Evolutionary conservation across 75 land plant genomes (phyloP).

Genomic region (Sequoiadendron giganteum): DNA sequence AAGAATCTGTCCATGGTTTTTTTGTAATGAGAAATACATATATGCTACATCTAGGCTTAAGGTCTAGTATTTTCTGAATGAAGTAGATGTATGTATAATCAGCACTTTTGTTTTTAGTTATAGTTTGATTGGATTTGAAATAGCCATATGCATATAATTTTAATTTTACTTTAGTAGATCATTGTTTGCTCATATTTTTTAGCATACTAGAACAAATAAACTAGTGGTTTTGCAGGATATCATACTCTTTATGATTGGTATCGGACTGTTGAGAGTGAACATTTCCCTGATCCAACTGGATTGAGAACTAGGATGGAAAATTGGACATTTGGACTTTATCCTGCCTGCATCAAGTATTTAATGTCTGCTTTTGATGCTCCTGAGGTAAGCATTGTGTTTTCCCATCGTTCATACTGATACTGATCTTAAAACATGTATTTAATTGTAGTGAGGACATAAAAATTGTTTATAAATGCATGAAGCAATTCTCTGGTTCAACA

Average conservation of each 20-base stretch:
- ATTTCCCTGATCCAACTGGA: slow-evolving; percentile 97
- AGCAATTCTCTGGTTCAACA: background rate
- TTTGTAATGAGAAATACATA: background rate
- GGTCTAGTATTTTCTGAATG: background rate
- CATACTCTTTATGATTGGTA: slow-evolving; percentile 97
- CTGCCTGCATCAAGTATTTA: slow-evolving; percentile 95
- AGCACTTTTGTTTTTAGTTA: background rate
- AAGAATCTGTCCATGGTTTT: background rate
- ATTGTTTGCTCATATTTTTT: background rate
- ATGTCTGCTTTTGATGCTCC: slow-evolving; percentile 99
- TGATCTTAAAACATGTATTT: background rate
- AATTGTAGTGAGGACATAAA: background rate
- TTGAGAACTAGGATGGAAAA: slow-evolving; percentile 85
- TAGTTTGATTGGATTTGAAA: background rate
- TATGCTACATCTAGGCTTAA: background rate
- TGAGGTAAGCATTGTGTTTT: slow-evolving; percentile 50
- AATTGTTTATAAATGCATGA: background rate
- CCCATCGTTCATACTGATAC: background rate
- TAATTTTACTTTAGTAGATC: background rate
- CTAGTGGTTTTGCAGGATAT: slow-evolving; percentile 60
- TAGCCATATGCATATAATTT: background rate
- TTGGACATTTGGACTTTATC: slow-evolving; percentile 98
- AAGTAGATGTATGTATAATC: background rate
- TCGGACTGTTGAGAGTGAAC: slow-evolving; percentile 76
- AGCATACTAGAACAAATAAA: background rate